Percentiles rank a stretch among this genome's conserved stretches.
Conservation (phyloP, 2,329 filamentous ascomycete genomes). For the Phyllachora maydis region DNA sequence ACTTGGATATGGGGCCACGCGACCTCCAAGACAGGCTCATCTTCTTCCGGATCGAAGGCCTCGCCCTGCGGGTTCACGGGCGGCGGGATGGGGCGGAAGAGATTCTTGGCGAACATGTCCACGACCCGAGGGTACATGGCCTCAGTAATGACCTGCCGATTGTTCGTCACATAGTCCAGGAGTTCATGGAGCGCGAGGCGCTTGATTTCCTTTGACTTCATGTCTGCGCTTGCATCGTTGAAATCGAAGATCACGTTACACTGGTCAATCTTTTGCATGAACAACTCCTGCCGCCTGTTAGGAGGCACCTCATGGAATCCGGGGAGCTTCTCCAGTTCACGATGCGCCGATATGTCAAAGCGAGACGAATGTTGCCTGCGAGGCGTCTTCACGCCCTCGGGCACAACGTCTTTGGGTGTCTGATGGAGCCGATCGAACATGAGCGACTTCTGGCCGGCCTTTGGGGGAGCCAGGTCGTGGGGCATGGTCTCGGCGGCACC, state of each 20-base stretch:
- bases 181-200: slow-evolving; percentile 86
- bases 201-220: slow-evolving; percentile 99
- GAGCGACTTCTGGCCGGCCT: slow-evolving; percentile 73
- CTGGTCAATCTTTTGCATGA: slow-evolving; percentile 99
- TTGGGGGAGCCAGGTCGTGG: slow-evolving; percentile 84
- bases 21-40: slow-evolving; percentile 92
- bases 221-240: slow-evolving; percentile 92
- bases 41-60: slow-evolving; percentile 95
- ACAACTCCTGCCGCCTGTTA: slow-evolving; percentile 83
- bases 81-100: slow-evolving; percentile 91
- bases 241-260: slow-evolving; percentile 99
- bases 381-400: slow-evolving; percentile 84
- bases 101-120: slow-evolving; percentile 97
- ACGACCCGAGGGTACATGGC: slow-evolving; percentile 98
- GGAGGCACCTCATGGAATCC: slow-evolving; percentile 96
- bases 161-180: slow-evolving; percentile 95
- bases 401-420: slow-evolving; percentile 89
- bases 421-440: slow-evolving; percentile 80
- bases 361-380: slow-evolving; percentile 94
- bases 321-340: slow-evolving; percentile 90
- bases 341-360: slow-evolving; percentile 92
- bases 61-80: slow-evolving; percentile 96
- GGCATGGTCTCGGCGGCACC: slow-evolving; percentile 96
- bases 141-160: slow-evolving; percentile 93
- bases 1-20: slow-evolving; percentile 99